Percentiles rank a stretch among this genome's conserved stretches.
Evolutionary conservation across 2,329 filamentous ascomycete species (phyloP).

Genomic region (Fusarium sp.): DNA sequence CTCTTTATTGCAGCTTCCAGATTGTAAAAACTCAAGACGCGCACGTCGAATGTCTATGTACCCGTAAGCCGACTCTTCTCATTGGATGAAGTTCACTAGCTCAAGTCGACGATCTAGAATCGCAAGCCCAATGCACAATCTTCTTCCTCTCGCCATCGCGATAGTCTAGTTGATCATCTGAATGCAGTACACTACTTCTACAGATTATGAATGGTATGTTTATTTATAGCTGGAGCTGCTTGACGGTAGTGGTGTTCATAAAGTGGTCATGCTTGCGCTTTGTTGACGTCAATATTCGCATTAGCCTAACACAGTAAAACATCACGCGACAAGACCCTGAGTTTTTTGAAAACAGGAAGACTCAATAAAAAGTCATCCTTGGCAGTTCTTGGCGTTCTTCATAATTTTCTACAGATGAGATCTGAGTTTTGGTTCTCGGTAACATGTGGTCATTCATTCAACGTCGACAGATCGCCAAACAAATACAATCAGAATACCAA

Average conservation of each 20-base stretch:
- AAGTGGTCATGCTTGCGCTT: not conserved
- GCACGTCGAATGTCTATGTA: not conserved
- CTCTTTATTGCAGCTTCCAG: no score
- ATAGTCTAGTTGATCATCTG: not conserved
- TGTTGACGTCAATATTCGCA: not conserved
- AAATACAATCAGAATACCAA: not conserved
- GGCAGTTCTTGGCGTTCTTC: no score
- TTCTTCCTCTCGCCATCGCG: not conserved
- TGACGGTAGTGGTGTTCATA: no score
- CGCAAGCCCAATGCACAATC: not conserved
- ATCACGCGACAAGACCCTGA: conserved; percentile 1
- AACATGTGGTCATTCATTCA: conserved; percentile 1
- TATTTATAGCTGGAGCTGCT: not conserved
- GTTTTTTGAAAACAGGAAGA: not conserved
- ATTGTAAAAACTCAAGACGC: not conserved
- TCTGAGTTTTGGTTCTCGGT: not conserved
- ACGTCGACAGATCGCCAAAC: not conserved
- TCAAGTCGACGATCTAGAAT: no score
- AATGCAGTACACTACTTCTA: accelerated
- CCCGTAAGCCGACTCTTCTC: not conserved
- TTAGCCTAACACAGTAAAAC: not conserved
- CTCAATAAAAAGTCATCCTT: not conserved
- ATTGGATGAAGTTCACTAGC: not conserved
- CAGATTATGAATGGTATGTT: not conserved
- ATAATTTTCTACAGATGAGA: no score